A percentile compares a stretch with the other conserved stretches of the same genome.
These are phyloP conservation scores for Aspergillus versicolor DNA, from an alignment of 2,329 filamentous ascomycete genomes.

Conservation along the genomic window DNA sequence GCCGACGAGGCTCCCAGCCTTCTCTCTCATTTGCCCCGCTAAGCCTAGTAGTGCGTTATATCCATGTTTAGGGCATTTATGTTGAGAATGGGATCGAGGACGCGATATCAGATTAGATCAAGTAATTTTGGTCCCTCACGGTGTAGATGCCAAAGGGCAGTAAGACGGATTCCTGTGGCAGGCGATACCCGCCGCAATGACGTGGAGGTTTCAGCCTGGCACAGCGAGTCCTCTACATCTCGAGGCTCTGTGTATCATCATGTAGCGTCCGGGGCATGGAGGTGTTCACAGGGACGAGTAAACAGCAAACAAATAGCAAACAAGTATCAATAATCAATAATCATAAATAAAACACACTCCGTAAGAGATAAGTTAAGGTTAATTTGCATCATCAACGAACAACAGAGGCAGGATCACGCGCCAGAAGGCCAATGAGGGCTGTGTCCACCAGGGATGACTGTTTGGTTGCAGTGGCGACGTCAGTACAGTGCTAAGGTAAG, in stretches of 20 bases:
- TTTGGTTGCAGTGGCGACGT: constrained; percentile 19
- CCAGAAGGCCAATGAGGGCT: constrained; percentile 17
- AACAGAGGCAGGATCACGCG: constrained; percentile 15
- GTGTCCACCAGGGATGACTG: constrained; percentile 7
- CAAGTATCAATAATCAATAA: background rate
- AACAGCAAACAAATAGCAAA: constrained; percentile 3
- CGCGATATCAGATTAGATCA: constrained; percentile 61
- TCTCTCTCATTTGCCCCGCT: background rate
- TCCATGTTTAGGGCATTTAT: background rate
- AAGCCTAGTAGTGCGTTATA: background rate
- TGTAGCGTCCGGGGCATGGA: constrained; percentile 11
- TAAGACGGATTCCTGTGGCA: constrained; percentile 16
- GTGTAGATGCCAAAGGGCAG: constrained; percentile 22
- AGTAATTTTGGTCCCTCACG: constrained; percentile 54
- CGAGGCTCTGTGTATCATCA: constrained; percentile 27
- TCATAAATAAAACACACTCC: background rate
- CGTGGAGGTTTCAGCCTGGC: constrained; percentile 20
- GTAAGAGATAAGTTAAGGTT: background rate
- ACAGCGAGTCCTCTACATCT: constrained; percentile 16
- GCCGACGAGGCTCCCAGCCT: background rate
- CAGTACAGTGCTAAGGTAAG: constrained; percentile 12
- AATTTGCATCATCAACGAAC: constrained; percentile 15
- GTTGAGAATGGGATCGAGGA: background rate
- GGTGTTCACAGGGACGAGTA: background rate
- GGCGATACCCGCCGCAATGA: constrained; percentile 18